Evolutionary conservation across 352 stramenopile genomes (phyloP), one percentile per base, ranked within the genome.

Genomic region (Phytophthora megakarya): DNA sequence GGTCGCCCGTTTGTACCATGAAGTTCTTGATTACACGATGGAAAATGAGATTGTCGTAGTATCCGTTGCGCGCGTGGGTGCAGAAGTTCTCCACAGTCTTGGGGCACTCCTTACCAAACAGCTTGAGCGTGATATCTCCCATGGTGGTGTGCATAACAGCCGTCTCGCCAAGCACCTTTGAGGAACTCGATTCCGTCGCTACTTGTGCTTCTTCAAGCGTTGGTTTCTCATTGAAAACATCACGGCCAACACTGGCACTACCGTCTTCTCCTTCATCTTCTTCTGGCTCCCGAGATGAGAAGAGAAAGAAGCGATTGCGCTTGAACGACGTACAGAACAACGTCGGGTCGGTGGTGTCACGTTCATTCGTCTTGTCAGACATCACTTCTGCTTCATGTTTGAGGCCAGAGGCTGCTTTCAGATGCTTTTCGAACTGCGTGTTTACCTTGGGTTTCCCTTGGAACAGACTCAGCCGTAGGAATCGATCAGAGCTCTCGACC

Each of bases 11-110:
- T 83, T 99, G 97, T 37, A 99, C 79, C 97, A 99, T 99, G 67
- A 99, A 99, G 47, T 96, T 97, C 73, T 98, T 98, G 75, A 99
- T 99, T 54, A 99, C 94, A 50, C 98, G 95, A 78, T 99, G 98
- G 73, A 99, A 99, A 52, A 99, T 93, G 10, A 99, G 76, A 66
- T 98, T 97, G 77, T 99, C 97, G 70, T 99, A 99, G 82, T 99
- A 99, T 4, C 97, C 96, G 30, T 96, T 96, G 61, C 91, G 85
- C 6, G 95, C 89, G 65, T 99, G 97, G 8, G 92, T 97, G 62
- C 88, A 97, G 65, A 99, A 99, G 71, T 99, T 99, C 75, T 99
- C 95, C 30, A 99, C 88, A 3, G 96, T 99, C 63, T 86, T 87
- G 3, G 90, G 93, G 54, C 92, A 97, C 68, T 99, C 95, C 50